These are phyloP conservation scores for Capsicum pubescens DNA, from an alignment of 257 asterid species.

Conservation along the genomic window DNA sequence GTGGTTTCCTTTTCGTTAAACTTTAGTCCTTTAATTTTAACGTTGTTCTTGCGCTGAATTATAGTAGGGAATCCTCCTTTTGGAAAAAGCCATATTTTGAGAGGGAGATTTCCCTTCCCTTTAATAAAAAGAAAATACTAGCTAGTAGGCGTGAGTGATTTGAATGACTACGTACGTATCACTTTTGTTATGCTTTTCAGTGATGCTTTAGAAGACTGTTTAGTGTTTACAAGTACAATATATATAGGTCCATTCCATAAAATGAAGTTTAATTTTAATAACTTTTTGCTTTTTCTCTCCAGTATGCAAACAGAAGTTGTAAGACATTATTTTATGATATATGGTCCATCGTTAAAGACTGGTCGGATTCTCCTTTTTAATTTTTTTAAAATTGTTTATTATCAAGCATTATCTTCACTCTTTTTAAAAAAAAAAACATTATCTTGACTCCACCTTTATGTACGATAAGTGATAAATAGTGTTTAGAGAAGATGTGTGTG, in stretches of 20 bases:
- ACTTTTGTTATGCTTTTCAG: background rate
- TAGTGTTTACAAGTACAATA: too few relatives aligned
- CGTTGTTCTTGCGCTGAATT: background rate
- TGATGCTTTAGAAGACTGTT: background rate
- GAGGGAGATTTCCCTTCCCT: background rate
- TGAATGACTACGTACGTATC: background rate
- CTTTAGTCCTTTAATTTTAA: background rate
- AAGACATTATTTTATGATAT: background rate
- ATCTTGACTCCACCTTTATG: background rate
- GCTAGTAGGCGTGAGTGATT: background rate
- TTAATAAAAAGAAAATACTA: background rate
- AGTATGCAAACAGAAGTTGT: conserved; percentile 16
- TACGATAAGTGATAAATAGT: background rate
- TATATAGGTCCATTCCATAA: background rate
- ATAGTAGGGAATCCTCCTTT: background rate
- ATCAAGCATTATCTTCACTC: background rate
- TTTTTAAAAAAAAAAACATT: background rate
- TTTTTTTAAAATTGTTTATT: background rate
- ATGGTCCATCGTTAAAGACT: background rate
- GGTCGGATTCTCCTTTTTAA: background rate
- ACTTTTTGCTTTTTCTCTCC: background rate
- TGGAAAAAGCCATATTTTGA: background rate
- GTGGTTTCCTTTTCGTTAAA: background rate
- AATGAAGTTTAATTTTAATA: background rate
- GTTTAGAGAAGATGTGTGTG: background rate